Conservation (phyloP, 2,329 filamentous ascomycete species). For the Diplodia mutila region DNA sequence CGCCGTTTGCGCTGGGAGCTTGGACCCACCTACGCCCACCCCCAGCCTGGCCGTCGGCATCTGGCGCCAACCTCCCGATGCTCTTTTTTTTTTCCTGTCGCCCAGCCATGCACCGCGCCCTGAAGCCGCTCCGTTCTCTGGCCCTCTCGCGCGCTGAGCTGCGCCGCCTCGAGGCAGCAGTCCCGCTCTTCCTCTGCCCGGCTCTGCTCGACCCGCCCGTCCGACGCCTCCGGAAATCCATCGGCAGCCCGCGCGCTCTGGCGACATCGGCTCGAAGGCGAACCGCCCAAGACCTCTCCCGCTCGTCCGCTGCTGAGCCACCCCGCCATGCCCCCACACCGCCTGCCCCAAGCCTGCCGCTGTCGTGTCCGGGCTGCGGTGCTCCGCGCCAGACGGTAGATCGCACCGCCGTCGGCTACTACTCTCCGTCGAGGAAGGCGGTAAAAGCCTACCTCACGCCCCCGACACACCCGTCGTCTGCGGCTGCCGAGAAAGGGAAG, state of each 20-base stretch:
- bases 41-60: conserved; percentile 1
- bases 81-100: neutral
- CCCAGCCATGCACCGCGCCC: conserved; percentile 18
- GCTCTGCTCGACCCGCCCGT: conserved; percentile 32
- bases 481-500: conserved; percentile 25
- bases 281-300: neutral
- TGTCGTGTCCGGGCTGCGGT: conserved; percentile 66
- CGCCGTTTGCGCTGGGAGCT: conserved; percentile 16
- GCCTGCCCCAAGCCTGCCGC: conserved; percentile 44
- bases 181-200: conserved; percentile 42
- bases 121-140: neutral
- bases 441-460: conserved; percentile 47
- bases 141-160: conserved; percentile 12
- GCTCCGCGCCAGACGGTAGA: conserved; percentile 62
- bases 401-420: conserved; percentile 61
- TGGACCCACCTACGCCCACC: conserved; percentile 2
- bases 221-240: conserved; percentile 2
- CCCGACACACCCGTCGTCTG: neutral
- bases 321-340: neutral
- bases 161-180: conserved; percentile 29
- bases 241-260: neutral
- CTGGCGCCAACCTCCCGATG: neutral
- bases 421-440: conserved; percentile 54
- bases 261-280: conserved; percentile 9
- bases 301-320: conserved; percentile 15